A percentile compares a stretch with the other conserved stretches of the same genome.
Conservation (phyloP, 352 stramenopile species). For the Globisporangium barbulae region DNA sequence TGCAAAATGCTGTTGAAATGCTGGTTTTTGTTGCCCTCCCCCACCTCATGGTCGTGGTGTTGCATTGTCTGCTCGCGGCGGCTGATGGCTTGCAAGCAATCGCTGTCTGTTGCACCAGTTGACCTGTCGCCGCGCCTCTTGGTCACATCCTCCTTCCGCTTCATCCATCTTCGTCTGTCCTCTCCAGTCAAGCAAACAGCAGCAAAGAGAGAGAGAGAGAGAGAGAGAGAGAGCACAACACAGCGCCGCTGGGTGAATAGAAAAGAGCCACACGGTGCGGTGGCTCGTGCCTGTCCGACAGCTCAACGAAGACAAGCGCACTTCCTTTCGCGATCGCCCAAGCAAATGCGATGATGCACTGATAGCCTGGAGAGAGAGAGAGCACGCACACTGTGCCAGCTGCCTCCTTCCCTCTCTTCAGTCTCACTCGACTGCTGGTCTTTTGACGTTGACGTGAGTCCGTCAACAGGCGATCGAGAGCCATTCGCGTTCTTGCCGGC, state of each 20-base stretch:
- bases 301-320: neutral
- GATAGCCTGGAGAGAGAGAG: neutral
- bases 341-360: too few relatives aligned
- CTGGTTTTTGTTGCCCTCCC: neutral
- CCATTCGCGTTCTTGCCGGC: neutral
- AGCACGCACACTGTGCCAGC: too few relatives aligned
- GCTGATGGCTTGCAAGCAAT: neutral
- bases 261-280: neutral
- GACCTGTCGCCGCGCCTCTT: conserved; percentile 8
- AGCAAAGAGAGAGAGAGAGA: too few relatives aligned
- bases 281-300: conserved; percentile 1
- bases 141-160: neutral
- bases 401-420: conserved; percentile 1
- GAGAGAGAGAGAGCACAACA: too few relatives aligned
- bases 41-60: neutral
- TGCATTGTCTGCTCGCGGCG: neutral
- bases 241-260: neutral
- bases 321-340: neutral
- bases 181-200: neutral
- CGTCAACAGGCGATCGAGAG: neutral
- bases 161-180: neutral
- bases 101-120: neutral
- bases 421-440: neutral
- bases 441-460: neutral
- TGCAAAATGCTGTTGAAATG: neutral